phyloP scores from a whole-genome alignment of 2,329 filamentous ascomycete genomes.

The Alternaria metachromatica region DNA sequence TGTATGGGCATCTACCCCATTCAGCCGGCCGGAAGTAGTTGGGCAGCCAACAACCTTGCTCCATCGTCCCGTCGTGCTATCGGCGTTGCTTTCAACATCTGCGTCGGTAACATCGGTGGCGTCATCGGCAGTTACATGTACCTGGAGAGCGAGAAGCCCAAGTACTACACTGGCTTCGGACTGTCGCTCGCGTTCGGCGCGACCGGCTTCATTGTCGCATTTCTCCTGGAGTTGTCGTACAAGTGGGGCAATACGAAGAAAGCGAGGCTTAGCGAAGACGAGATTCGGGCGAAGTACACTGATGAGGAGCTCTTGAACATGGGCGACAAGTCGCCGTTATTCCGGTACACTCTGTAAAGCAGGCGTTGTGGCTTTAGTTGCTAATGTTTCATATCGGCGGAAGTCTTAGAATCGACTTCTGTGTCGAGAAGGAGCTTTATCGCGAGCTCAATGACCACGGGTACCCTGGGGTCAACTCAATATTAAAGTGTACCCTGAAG shows the following conservation, averaged over 20 bases:
- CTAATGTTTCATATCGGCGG: not conserved
- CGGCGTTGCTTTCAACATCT: conserved; percentile 40
- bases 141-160: conserved; percentile 44
- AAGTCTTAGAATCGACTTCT: not conserved
- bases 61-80: conserved; percentile 39
- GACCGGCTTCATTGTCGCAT: conserved; percentile 25
- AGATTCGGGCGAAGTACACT: conserved; percentile 44
- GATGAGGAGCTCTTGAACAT: conserved; percentile 48
- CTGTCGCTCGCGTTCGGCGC: conserved; percentile 28
- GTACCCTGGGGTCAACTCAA: not conserved
- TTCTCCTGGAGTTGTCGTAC: conserved; percentile 27
- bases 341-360: conserved; percentile 42
- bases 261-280: conserved; percentile 45
- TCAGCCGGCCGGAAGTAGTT: conserved; percentile 39
- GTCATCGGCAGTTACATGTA: conserved; percentile 47
- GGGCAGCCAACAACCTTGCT: conserved; percentile 41
- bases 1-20: conserved; percentile 49
- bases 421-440: not conserved
- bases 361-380: not conserved
- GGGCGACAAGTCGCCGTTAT: conserved; percentile 51
- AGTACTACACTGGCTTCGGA: conserved; percentile 48
- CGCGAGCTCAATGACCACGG: not conserved
- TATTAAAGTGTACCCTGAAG: not conserved
- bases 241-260: conserved; percentile 27
- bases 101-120: conserved; percentile 38